Evolutionary conservation across 139 green algal genomes (phyloP), one percentile per base, ranked within the genome.

Genomic region (Coelastrella sp.): DNA sequence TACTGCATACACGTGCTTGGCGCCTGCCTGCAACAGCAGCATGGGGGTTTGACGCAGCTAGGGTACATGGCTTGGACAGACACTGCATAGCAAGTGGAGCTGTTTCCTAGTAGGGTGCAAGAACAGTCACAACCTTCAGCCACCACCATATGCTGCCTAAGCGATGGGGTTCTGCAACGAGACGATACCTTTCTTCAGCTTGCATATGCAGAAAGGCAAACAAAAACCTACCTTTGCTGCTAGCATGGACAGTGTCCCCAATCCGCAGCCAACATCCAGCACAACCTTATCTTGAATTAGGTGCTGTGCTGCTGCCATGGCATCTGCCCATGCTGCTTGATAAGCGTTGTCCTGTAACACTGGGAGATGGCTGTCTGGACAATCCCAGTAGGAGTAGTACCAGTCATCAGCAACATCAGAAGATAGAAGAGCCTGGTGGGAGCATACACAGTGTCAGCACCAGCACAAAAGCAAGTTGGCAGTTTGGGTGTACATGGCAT

Each of bases 261-360:
- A 96, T 41, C 95, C 95, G 79, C 95, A 98, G 30, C 95, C 95
- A 3, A 98, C 91, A 84, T 98, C 95, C 67, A 98, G 86, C 43
- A 98, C 92, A 0, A 30, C 63, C 5, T 89, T 87, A 11, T 89
- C 93, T 4, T 81, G 30, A 35, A 98, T 32, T 8, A 96, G 87
- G 30, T 63, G 81, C 38, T 34, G 48, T 78, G 94, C 96, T n/a
- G 86, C 83, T 48, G 89, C 41, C 25, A 96, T 92, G 0, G 92
- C 89, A 66, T 85, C 82, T 48, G 87, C 80, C 84, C 96, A 97
- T 15, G 73, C 45, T 15, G 30, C 73, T 17, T 81, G 48, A 41
- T 79, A 79, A 4, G 38, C 6, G 1, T 0, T 19, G 59, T 84
- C 76, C 34, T 84, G 38, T 59, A 84, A 59, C 76, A 57, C 37